A percentile compares a stretch with the other conserved stretches of the same genome.
Conservation (phyloP, 2,329 filamentous ascomycete species). For the Helminthosporium solani region DNA sequence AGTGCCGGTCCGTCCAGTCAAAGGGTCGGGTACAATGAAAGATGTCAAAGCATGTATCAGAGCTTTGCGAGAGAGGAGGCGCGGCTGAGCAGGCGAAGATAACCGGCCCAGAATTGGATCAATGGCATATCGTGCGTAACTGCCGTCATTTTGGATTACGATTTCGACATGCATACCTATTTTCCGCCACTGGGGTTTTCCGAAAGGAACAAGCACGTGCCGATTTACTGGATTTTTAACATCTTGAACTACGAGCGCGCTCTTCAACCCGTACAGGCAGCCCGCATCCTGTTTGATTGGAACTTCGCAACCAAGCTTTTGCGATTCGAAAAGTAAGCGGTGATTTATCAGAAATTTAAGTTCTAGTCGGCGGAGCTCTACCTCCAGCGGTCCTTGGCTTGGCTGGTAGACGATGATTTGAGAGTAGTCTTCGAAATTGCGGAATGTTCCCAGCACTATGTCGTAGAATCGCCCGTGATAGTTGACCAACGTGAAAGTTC, state of each 20-base stretch:
- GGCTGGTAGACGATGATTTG: conserved; percentile 54
- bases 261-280: conserved; percentile 60
- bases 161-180: conserved; percentile 49
- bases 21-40: conserved; percentile 55
- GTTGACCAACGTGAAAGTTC: conserved; percentile 54
- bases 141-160: conserved; percentile 34
- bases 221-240: conserved; percentile 42
- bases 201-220: conserved; percentile 58
- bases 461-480: no score
- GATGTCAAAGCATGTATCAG: conserved; percentile 63
- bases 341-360: conserved; percentile 56
- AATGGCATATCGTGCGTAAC: conserved; percentile 55
- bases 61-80: conserved; percentile 58
- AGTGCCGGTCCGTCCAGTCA: conserved; percentile 60
- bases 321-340: conserved; percentile 47
- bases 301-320: conserved; percentile 54
- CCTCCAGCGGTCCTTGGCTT: conserved; percentile 27
- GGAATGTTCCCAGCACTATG: no score
- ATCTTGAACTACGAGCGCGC: conserved; percentile 60
- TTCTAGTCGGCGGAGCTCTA: conserved; percentile 57
- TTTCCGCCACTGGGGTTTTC: conserved; percentile 33
- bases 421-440: conserved; percentile 51
- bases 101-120: conserved; percentile 58
- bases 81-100: conserved; percentile 58
- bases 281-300: conserved; percentile 61